These are phyloP conservation scores for Cryptosporidium sp. DNA, from an alignment of 169 alveolate genomes.

Conservation along the genomic window DNA sequence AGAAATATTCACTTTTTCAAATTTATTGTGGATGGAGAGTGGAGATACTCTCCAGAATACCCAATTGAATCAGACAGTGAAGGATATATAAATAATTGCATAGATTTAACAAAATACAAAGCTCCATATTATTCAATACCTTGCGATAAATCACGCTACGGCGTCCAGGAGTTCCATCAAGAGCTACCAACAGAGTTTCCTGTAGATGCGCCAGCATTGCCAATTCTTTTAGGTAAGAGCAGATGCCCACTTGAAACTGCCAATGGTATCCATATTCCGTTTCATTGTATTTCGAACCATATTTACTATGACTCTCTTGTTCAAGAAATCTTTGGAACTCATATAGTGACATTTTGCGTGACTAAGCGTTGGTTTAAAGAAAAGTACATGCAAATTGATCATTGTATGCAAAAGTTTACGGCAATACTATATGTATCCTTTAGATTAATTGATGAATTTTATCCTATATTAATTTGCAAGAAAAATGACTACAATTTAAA, in stretches of 20 bases:
- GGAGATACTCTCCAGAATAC: constrained; percentile 56
- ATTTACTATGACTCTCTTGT: constrained; percentile 64
- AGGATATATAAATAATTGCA: constrained; percentile 30
- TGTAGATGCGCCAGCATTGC: constrained; percentile 73
- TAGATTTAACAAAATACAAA: constrained; percentile 43
- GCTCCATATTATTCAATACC: constrained; percentile 15
- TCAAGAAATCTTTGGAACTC: constrained; percentile 57
- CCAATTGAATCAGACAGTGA: constrained; percentile 21
- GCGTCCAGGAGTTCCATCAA: constrained; percentile 33
- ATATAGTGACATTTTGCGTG: constrained; percentile 48
- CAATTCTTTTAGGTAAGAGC: constrained; percentile 49
- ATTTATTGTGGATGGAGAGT: constrained; percentile 74
- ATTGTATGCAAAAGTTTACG: constrained; percentile 30
- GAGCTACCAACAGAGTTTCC: constrained; percentile 59
- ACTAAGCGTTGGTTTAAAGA: constrained; percentile 39
- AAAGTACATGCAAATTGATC: background rate
- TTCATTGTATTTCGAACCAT: constrained; percentile 61
- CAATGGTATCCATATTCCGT: constrained; percentile 50
- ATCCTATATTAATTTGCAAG: constrained; percentile 30
- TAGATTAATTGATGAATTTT: constrained; percentile 10
- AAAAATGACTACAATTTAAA: background rate
- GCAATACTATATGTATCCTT: constrained; percentile 42
- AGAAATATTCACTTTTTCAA: constrained; percentile 51
- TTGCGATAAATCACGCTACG: background rate
- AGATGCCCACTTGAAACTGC: constrained; percentile 53